Percentiles rank a stretch among this genome's conserved stretches.
phyloP scores from a whole-genome alignment of 164 flowering plant genomes.

The Vitis labrusca region DNA sequence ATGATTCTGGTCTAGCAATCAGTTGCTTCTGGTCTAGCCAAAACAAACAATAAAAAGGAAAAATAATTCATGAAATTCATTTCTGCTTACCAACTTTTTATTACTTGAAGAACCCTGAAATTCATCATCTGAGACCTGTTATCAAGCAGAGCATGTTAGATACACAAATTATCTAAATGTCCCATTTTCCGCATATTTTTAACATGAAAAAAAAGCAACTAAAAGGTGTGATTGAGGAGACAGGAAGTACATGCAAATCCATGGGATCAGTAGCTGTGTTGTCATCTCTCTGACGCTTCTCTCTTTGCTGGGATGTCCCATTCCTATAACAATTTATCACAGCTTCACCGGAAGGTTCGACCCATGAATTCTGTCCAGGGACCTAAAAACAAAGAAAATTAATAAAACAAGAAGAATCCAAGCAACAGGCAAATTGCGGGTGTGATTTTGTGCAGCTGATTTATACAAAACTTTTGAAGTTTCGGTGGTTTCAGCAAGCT shows the following conservation, averaged over 20 bases:
- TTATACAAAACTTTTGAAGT: too few relatives aligned
- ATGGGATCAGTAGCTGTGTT: conserved; percentile 31
- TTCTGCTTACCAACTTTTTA: conserved; percentile 67
- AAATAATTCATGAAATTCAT: neutral
- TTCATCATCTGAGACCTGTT: conserved; percentile 47
- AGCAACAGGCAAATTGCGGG: neutral
- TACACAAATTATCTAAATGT: neutral
- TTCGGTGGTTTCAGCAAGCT: too few relatives aligned
- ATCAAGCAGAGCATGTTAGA: conserved; percentile 12
- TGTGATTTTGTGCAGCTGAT: neutral
- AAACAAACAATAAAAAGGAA: neutral
- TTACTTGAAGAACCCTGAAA: conserved; percentile 37
- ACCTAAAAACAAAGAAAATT: conserved; percentile 39
- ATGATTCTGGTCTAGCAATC: too few relatives aligned
- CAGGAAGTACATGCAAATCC: conserved; percentile 34
- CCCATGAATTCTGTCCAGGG: conserved; percentile 82
- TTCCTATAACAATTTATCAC: conserved; percentile 12
- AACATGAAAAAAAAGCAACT: too few relatives aligned
- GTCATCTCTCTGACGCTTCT: conserved; percentile 74
- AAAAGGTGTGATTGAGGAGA: neutral
- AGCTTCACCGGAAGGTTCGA: conserved; percentile 32
- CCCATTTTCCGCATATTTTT: too few relatives aligned
- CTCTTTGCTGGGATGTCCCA: conserved; percentile 46
- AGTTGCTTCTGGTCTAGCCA: too few relatives aligned
- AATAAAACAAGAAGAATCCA: neutral